A percentile compares a stretch with the other conserved stretches of the same genome.
Evolutionary conservation across 1,284 basidiomycete genomes (phyloP).

Genomic region (Apiotrichum gracile): DNA sequence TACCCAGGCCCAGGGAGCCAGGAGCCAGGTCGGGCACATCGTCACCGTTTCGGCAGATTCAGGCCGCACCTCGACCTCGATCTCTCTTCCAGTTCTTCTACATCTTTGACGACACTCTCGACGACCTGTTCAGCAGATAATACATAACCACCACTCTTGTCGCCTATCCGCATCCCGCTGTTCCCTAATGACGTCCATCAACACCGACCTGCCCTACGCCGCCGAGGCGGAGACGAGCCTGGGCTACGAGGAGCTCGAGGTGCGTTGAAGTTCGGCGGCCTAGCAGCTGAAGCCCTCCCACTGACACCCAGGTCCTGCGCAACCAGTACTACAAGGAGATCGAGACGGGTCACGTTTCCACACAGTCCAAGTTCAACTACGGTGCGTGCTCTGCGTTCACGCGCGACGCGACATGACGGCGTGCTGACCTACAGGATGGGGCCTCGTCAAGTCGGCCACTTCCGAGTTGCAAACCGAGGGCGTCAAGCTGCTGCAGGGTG

Average conservation of each 20-base stretch:
- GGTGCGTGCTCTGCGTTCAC: slow-evolving; percentile 49
- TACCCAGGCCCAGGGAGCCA: too few species aligned
- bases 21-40: too few species aligned
- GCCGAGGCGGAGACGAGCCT: slow-evolving; percentile 88
- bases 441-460: slow-evolving; percentile 80
- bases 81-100: too few species aligned
- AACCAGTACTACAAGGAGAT: slow-evolving; percentile 85
- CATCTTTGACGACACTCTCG: too few species aligned
- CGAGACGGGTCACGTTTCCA: slow-evolving; percentile 74
- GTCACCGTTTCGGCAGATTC: too few species aligned
- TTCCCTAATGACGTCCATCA: background rate
- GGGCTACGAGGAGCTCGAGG: slow-evolving; percentile 82
- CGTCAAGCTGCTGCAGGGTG: slow-evolving; percentile 84
- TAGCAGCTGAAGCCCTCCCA: too few species aligned
- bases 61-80: too few species aligned
- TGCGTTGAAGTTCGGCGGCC: too few species aligned
- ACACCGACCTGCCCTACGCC: slow-evolving; percentile 86
- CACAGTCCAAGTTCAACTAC: slow-evolving; percentile 98
- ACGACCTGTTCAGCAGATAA: too few species aligned
- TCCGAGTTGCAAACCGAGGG: slow-evolving; percentile 82
- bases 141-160: background rate
- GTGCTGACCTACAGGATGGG: slow-evolving; percentile 55
- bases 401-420: too few species aligned
- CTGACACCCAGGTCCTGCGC: slow-evolving; percentile 61
- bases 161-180: background rate